phyloP scores from a whole-genome alignment of 1,284 basidiomycete species.

The Thecaphora thlaspeos region DNA sequence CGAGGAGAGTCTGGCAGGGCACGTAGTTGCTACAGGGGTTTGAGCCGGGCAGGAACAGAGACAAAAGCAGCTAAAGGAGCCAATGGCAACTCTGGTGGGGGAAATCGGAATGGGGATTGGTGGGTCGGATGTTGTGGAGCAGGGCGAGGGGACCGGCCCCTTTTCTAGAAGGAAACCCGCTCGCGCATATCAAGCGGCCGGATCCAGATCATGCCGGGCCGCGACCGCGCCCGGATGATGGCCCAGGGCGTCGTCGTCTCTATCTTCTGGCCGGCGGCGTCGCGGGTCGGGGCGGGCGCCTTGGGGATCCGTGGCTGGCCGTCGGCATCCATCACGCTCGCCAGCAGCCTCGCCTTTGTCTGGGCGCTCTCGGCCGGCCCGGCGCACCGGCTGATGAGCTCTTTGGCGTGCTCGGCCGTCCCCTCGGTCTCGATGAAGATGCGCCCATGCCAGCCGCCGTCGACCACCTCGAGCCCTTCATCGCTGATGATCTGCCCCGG shows the following conservation, averaged over 20 bases:
- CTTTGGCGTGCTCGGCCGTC: conserved; percentile 52
- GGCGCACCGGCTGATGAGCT: conserved; percentile 41
- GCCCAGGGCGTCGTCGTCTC: conserved; percentile 41
- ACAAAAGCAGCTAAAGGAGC: too few species aligned
- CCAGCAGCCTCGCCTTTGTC: conserved; percentile 35
- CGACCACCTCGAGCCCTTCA: conserved; percentile 33
- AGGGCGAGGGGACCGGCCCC: too few species aligned
- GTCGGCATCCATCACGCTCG: conserved; percentile 38
- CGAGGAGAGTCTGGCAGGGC: too few species aligned
- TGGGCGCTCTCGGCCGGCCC: conserved; percentile 36
- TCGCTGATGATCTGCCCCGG: conserved; percentile 37
- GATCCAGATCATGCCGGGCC: conserved; percentile 50
- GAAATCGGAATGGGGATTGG: too few species aligned
- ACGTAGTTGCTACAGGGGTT: too few species aligned
- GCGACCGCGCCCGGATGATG: conserved; percentile 40
- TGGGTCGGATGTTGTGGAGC: too few species aligned
- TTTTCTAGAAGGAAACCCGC: conserved; percentile 33
- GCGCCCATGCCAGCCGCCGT: conserved; percentile 40
- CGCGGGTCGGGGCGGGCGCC: conserved; percentile 14
- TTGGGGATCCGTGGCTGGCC: conserved; percentile 9
- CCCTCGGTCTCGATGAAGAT: conserved; percentile 53
- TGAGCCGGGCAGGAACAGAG: too few species aligned
- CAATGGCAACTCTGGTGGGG: too few species aligned
- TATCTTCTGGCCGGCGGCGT: conserved; percentile 17
- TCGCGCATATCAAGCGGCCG: conserved; percentile 36